Evolutionary conservation across 1,284 basidiomycete species (phyloP).

Genomic region (Leccinum pachyderme): DNA sequence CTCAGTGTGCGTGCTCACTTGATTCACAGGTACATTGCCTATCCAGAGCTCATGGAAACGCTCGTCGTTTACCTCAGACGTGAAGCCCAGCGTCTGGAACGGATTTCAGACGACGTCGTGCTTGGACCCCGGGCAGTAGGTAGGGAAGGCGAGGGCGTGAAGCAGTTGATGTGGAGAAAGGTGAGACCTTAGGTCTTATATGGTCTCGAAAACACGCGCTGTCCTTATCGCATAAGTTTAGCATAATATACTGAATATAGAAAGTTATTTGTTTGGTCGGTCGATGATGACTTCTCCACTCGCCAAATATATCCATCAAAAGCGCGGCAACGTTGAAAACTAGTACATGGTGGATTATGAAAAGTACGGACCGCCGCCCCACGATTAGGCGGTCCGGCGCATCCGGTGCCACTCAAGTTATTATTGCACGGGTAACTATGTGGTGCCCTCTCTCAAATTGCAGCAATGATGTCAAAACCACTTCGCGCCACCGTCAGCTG

Average conservation of each 20-base stretch:
- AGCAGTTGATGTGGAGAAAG: slow-evolving; percentile 25
- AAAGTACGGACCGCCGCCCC: neutral
- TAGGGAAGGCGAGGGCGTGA: slow-evolving; percentile 27
- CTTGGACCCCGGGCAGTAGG: slow-evolving; percentile 38
- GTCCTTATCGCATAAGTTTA: slow-evolving; percentile 1
- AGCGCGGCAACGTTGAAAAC: neutral
- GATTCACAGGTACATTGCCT: slow-evolving; percentile 63
- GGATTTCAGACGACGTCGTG: slow-evolving; percentile 69
- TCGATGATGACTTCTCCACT: neutral
- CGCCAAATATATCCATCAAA: neutral
- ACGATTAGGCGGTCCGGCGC: slow-evolving; percentile 4
- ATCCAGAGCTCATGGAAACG: slow-evolving; percentile 75
- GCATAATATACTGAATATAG: neutral
- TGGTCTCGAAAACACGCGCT: neutral
- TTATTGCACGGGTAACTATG: neutral
- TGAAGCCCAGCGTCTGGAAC: slow-evolving; percentile 75
- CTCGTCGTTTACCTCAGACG: slow-evolving; percentile 77
- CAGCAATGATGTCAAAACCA: slow-evolving; percentile 22
- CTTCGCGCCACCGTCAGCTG: slow-evolving; percentile 55
- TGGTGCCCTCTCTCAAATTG: neutral
- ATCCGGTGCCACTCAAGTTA: slow-evolving; percentile 1
- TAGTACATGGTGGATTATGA: neutral
- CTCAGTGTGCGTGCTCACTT: neutral
- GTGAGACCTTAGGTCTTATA: slow-evolving; percentile 16
- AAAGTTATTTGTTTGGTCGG: neutral